These are phyloP conservation scores for Botryotinia calthae DNA, from an alignment of 2,329 filamentous ascomycete species.

Conservation along the genomic window DNA sequence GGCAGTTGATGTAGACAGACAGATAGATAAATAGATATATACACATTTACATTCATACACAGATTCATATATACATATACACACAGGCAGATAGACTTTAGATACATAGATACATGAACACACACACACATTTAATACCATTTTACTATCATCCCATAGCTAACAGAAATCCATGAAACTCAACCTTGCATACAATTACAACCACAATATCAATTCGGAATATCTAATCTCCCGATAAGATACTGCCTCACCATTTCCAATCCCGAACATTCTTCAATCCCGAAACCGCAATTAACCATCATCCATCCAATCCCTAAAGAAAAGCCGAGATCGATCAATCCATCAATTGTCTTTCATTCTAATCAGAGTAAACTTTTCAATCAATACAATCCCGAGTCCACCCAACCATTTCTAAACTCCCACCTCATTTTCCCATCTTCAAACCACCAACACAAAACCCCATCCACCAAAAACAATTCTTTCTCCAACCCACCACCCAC, in stretches of 20 bases:
- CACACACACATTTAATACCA: neutral
- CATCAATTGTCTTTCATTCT: neutral
- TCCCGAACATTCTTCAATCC: neutral
- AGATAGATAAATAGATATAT: no score
- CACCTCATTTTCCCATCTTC: neutral
- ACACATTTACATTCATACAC: no score
- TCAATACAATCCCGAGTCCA: neutral
- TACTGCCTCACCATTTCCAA: neutral
- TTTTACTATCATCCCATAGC: neutral
- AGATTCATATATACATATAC: no score
- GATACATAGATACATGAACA: no score
- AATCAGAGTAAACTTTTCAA: no score
- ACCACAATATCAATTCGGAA: neutral
- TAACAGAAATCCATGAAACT: no score
- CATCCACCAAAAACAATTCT: neutral
- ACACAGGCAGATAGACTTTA: no score
- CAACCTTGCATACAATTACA: neutral
- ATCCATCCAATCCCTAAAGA: neutral
- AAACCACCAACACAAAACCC: neutral
- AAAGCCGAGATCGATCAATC: neutral
- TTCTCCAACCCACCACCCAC: neutral
- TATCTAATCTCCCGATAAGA: neutral
- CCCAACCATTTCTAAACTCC: no score
- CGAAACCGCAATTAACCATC: neutral
- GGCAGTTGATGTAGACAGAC: neutral